Base-by-base conservation (phyloP, 83 land plant genomes). In the Isoetes engelmannii region DNA sequence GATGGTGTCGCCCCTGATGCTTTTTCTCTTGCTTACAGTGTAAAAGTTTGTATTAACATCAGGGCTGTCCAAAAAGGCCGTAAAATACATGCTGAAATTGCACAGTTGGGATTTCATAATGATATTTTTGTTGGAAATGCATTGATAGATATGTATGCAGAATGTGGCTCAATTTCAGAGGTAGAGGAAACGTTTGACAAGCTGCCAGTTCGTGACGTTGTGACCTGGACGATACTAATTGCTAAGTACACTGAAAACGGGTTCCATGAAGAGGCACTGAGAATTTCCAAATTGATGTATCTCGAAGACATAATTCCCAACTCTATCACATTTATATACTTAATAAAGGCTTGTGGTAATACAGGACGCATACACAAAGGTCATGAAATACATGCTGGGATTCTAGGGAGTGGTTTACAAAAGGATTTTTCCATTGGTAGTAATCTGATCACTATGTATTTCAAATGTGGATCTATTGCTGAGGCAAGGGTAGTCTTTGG, bases 81-180 rank as follows among this genome's bases (percentile, higher is more conserved):
- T 17, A 47, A 63, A 63, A 8, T 63, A 47, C 65, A 63, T 63
- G 65, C n/a, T 63, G 65, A 47, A 7, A 13, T 63, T 63, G 44
- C 28, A 13, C 43, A 63, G 45, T 7, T 28, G 47, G 65, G 65
- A 6, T 42, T 63, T 63, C 5, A 63, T 6, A 3, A 28, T 6
- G 65, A 63, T 20, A 28, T 42, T 63, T 17, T 63, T 43, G 65
- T 37, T 37, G 43, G 44, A 0, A 63, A 63, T 6, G 6, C 45
- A 6, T 21, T 63, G n/a, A 6, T 63, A 37, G 65, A 63, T 3
- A 15, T 63, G 65, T 63, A 63, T 44, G 41, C 44, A 7, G n/a
- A 47, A 9, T 18, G 37, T 17, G 65, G 65, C n/a, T 6, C n/a
- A 4, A 13, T 63, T 7, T 37, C 28, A 17, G 65, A 63, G 6